A percentile compares a stretch with the other conserved stretches of the same genome.
Evolutionary conservation across 257 asterid species (phyloP).

Genomic region (Rubia yunnanensis): DNA sequence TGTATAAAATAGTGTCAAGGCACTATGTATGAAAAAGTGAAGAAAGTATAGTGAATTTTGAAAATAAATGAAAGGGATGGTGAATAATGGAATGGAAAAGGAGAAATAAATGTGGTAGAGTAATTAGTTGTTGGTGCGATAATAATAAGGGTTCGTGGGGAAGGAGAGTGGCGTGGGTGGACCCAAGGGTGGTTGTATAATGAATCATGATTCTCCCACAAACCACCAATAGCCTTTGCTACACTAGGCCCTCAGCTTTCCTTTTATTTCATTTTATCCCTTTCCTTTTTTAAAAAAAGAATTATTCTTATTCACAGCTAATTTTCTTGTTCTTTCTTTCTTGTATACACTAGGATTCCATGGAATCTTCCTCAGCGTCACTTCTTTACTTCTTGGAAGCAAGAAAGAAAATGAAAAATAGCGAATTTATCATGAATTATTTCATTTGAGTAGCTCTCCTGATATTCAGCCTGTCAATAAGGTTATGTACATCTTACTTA

Average conservation of each 20-base stretch:
- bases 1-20: too few relatives aligned
- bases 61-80: not conserved
- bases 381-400: not conserved
- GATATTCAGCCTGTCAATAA: too few relatives aligned
- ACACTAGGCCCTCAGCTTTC: conserved; percentile 16
- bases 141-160: conserved; percentile 27
- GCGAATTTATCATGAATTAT: not conserved
- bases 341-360: conserved; percentile 4
- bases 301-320: not conserved
- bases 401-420: too few relatives aligned
- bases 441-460: too few relatives aligned
- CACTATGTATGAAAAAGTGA: too few relatives aligned
- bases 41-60: too few relatives aligned
- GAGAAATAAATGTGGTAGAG: not conserved
- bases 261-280: too few relatives aligned
- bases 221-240: conserved; percentile 9
- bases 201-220: conserved; percentile 29
- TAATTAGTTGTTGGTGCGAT: conserved; percentile 1
- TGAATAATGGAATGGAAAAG: not conserved
- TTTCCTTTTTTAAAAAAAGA: too few relatives aligned
- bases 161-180: conserved; percentile 28
- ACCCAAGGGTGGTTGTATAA: conserved; percentile 35
- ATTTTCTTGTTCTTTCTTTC: not conserved
- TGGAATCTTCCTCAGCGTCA: conserved; percentile 9
- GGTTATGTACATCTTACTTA: too few relatives aligned